A percentile compares a stretch with the other conserved stretches of the same genome.
phyloP scores from a whole-genome alignment of 257 asterid species.

The Solanum chaucha region DNA sequence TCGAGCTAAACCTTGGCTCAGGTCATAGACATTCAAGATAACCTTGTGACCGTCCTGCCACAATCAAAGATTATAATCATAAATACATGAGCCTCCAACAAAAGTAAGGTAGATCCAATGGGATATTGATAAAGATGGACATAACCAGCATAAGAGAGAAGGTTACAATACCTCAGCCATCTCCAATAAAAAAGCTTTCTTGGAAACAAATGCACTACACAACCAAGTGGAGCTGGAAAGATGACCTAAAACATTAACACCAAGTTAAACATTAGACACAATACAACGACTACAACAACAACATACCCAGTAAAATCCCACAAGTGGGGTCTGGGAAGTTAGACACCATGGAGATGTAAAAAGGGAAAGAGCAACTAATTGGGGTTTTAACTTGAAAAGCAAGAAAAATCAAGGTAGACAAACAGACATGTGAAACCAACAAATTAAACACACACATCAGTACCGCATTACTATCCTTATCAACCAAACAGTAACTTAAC shows the following conservation, averaged over 20 bases:
- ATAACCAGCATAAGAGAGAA: not conserved
- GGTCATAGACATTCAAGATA: constrained; percentile 70
- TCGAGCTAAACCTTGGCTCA: constrained; percentile 85
- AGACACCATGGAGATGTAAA: not conserved
- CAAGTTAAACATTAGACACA: not conserved
- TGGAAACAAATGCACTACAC: not conserved
- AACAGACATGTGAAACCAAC: not conserved
- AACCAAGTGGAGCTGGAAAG: constrained; percentile 4
- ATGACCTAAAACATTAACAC: constrained; percentile 10
- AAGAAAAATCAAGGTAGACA: not conserved
- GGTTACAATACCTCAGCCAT: constrained; percentile 44
- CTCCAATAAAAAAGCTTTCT: not conserved
- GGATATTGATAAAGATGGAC: not conserved
- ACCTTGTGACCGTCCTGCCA: constrained; percentile 83
- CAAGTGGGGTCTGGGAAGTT: not conserved
- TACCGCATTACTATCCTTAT: not conserved
- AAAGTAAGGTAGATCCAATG: not conserved
- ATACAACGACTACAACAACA: not conserved
- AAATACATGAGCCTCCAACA: not conserved
- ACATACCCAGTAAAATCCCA: not conserved
- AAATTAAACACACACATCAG: not conserved
- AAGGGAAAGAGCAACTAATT: not conserved
- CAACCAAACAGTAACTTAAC: not conserved
- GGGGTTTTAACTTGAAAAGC: not conserved
- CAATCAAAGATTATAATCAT: not conserved